phyloP scores from a whole-genome alignment of 495 filamentous ascomycete species.

The Neurospora sp. region DNA sequence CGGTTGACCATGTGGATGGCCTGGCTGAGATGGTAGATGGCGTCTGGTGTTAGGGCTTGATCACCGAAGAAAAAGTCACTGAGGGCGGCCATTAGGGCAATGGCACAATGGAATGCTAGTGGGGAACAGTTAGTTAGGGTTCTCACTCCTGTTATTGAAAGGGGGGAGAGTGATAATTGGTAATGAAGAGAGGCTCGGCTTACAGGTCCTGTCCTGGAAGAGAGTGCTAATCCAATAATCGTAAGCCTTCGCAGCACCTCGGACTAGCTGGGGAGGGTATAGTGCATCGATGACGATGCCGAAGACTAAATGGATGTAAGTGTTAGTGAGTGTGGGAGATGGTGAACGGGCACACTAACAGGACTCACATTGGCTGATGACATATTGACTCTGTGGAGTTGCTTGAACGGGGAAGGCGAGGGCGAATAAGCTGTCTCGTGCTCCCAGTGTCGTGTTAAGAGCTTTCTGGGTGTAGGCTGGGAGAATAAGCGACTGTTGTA shows the following conservation, averaged over 20 bases:
- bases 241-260: not conserved
- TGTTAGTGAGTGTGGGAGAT: not conserved
- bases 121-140: not conserved
- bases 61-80: not conserved
- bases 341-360: not conserved
- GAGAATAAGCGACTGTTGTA: not conserved
- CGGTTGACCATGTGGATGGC: not conserved
- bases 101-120: not conserved
- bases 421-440: not conserved
- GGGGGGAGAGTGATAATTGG: not conserved
- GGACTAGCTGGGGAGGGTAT: not conserved
- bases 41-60: not conserved
- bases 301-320: not conserved
- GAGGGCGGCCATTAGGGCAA: not conserved
- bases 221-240: not conserved
- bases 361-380: not conserved
- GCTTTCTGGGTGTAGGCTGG: not conserved
- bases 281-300: not conserved
- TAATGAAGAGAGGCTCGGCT: not conserved
- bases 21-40: not conserved
- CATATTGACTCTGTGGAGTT: not conserved
- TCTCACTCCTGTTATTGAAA: not conserved
- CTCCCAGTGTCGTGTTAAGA: not conserved
- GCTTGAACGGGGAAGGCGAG: not conserved
- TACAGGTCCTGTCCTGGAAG: not conserved